Base-by-base conservation (phyloP, 2,329 filamentous ascomycete genomes). In the Curvularia spicifera region DNA sequence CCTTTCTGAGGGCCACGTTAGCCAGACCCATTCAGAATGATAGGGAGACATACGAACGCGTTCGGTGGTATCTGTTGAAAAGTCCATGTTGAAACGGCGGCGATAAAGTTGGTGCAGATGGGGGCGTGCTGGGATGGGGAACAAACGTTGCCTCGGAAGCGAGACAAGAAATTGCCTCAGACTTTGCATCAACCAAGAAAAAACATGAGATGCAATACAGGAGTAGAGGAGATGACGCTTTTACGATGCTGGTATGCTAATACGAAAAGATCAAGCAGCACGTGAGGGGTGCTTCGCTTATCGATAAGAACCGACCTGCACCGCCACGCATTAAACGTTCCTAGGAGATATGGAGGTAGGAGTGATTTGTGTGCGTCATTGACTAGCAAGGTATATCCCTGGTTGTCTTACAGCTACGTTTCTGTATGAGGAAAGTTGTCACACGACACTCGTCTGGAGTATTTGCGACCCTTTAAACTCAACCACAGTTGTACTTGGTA, bases 21-120 rank as follows among this genome's bases (percentile, higher is more conserved):
- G 67, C 56, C 59, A 54, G 39, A 72, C 64, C 59, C 69, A 59
- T 62, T 56, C 56, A 59, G 7, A 24, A 37, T 13, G 53, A 42
- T 37, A 10, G 50, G 51, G 35, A 57, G 71, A 74, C 72, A 67
- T 75, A 74, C 73, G 69, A 66, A 74, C 73, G 60, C 64, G 70
- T 43, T 68, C 59, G n/a, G 56, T 63, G 44, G 69, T 47, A 44
- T 61, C 63, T 29, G 66, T 68, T 33, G 71, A 71, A 9, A 72
- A 35, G 28, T 72, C 60, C 69, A 73, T 72, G 20, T 18, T 37
- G 31, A n/a, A 3, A 45, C 28, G n/a, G 31, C 29, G 29, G 43
- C 33, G 26, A 51, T 31, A 31, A 35, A 33, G 2, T 35, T 13
- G 48, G 26, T 44, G 53, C n/a, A 33, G 10, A 35, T 18, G 15